phyloP scores from a whole-genome alignment of 2,329 filamentous ascomycete genomes.

The Ambrosiella cleistominuta region DNA sequence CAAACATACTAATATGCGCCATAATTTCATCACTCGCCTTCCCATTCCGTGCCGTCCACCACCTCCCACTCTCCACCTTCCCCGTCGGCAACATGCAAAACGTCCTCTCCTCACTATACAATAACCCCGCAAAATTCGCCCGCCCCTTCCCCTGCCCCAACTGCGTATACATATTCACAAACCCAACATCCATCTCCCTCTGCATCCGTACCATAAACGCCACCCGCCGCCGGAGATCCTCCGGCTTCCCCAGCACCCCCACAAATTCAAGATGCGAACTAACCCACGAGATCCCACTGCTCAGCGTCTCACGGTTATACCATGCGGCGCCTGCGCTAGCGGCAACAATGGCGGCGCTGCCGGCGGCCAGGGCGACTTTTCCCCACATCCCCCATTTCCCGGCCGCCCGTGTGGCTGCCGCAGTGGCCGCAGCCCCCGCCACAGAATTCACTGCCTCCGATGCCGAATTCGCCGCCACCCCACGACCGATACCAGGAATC shows the following conservation, averaged over 20 bases:
- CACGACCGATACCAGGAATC: not conserved
- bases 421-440: conserved; percentile 19
- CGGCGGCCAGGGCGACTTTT: conserved; percentile 69
- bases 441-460: conserved; percentile 17
- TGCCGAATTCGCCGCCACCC: conserved; percentile 2
- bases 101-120: conserved; percentile 36
- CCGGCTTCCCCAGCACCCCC: conserved; percentile 66
- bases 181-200: conserved; percentile 51
- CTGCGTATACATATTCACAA: conserved; percentile 73
- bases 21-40: conserved; percentile 58
- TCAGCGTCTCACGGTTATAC: conserved; percentile 64
- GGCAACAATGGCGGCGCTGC: conserved; percentile 64
- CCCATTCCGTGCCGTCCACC: conserved; percentile 61
- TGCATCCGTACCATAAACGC: conserved; percentile 47
- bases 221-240: conserved; percentile 63
- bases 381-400: conserved; percentile 62
- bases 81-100: conserved; percentile 69
- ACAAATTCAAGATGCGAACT: conserved; percentile 87
- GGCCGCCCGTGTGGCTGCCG: conserved; percentile 15
- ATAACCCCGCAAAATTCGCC: conserved; percentile 6
- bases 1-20: conserved; percentile 76
- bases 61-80: conserved; percentile 32
- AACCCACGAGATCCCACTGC: conserved; percentile 62
- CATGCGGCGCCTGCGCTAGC: conserved; percentile 76
- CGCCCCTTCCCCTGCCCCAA: conserved; percentile 51